phyloP scores from a whole-genome alignment of 192 early-diverging fungal genomes.

The Coemansia umbellata region DNA sequence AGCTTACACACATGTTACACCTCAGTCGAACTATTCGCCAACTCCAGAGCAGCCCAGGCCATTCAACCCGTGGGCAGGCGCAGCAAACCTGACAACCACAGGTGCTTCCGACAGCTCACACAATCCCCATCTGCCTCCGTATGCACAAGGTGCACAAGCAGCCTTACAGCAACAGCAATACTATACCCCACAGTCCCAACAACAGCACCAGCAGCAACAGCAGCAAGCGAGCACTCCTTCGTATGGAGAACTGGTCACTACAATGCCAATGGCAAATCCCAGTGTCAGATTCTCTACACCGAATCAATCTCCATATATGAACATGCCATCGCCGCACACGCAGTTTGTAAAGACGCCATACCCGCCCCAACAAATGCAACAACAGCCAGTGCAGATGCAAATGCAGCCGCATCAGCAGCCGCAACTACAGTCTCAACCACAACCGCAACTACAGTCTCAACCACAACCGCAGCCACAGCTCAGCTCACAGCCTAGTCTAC shows the following conservation, averaged over 20 bases:
- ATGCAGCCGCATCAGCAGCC: constrained; percentile 1
- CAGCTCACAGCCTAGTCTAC: not conserved
- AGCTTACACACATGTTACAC: not conserved
- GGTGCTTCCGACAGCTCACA: not conserved
- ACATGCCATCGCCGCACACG: constrained; percentile 3
- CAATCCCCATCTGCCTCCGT: not conserved
- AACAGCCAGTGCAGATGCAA: constrained; percentile 1
- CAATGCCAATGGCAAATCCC: constrained; percentile 1
- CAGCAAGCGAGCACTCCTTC: not conserved
- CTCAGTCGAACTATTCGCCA: not conserved
- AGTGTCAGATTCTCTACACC: constrained; percentile 16
- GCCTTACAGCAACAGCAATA: not conserved
- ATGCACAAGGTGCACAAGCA: not conserved
- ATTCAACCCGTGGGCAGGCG: constrained; percentile 23
- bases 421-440: not conserved
- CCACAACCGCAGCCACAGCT: not conserved
- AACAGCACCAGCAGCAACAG: constrained; percentile 11
- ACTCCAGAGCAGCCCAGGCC: not conserved
- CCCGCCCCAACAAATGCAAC: constrained; percentile 4
- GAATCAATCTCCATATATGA: constrained; percentile 15
- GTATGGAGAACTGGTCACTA: not conserved
- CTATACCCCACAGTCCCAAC: constrained; percentile 1
- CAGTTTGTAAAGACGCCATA: constrained; percentile 32
- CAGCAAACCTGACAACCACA: not conserved
- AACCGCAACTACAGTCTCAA: not conserved